A percentile compares a stretch with the other conserved stretches of the same genome.
phyloP scores from a whole-genome alignment of 345 rosid species.

The Citrus sp. region DNA sequence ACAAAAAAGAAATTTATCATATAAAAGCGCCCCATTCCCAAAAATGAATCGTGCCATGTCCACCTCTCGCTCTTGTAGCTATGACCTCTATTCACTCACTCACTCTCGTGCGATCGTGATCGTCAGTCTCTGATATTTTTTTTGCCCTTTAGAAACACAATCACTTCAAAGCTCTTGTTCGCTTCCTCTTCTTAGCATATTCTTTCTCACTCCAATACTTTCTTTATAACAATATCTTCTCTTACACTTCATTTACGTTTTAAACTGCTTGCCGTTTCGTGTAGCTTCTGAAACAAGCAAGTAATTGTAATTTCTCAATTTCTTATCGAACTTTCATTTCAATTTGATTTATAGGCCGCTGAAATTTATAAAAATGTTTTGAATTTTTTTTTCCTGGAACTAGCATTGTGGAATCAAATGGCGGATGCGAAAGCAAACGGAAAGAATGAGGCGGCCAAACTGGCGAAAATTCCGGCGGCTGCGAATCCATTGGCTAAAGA shows the following conservation, averaged over 20 bases:
- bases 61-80: background rate
- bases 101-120: background rate
- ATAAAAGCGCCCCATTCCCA: background rate
- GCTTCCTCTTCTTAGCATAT: conserved; percentile 6
- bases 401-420: conserved; percentile 6
- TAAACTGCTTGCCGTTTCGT: background rate
- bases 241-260: background rate
- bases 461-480: conserved; percentile 41
- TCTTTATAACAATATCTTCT: background rate
- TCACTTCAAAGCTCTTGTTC: background rate
- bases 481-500: conserved; percentile 64
- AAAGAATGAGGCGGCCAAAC: conserved; percentile 21
- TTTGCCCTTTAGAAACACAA: background rate
- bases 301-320: background rate
- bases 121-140: background rate
- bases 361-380: conserved; percentile 1
- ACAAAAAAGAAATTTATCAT: background rate
- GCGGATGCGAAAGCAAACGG: conserved; percentile 31
- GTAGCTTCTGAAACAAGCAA: background rate
- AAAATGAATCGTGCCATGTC: conserved; percentile 4
- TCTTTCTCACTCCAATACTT: background rate
- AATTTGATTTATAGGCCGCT: background rate
- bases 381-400: background rate
- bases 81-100: no score
- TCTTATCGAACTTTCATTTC: background rate